Conservation (phyloP, 2,329 filamentous ascomycete species). For the Diaporthe amygdali region DNA sequence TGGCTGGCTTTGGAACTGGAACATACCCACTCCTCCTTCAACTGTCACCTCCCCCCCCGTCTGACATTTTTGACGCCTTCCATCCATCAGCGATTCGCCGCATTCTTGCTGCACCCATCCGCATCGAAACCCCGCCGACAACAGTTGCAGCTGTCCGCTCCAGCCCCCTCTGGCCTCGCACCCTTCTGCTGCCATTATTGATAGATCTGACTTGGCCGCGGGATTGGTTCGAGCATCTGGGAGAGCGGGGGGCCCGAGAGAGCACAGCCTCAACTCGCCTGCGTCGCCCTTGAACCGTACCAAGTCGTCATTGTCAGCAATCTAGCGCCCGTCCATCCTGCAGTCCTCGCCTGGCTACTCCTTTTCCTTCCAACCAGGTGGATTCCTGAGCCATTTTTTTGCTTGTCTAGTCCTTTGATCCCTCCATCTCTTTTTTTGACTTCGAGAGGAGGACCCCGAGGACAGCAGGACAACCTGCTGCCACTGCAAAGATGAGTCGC, state of each 20-base stretch:
- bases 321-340: constrained; percentile 14
- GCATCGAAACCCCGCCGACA: not conserved
- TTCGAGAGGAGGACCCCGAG: constrained; percentile 27
- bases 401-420: not conserved
- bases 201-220: constrained; percentile 12
- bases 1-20: constrained; percentile 4
- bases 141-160: not conserved
- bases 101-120: constrained; percentile 7
- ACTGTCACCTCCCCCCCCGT: constrained; percentile 6
- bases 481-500: constrained; percentile 48
- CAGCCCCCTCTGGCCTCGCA: not conserved
- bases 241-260: constrained; percentile 22
- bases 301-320: constrained; percentile 22
- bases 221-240: constrained; percentile 24
- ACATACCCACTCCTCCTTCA: constrained; percentile 12
- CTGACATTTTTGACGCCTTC: constrained; percentile 13
- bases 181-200: not conserved
- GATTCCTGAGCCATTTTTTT: constrained; percentile 5
- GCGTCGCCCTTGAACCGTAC: constrained; percentile 16
- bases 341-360: constrained; percentile 4
- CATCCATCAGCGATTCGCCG: constrained; percentile 15
- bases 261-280: constrained; percentile 27
- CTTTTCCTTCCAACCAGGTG: constrained; percentile 9
- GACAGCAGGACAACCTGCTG: constrained; percentile 27
- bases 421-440: not conserved